A percentile compares a stretch with the other conserved stretches of the same genome.
Conservation (phyloP, 192 early-diverging fungal species). For the Podila horticola region DNA sequence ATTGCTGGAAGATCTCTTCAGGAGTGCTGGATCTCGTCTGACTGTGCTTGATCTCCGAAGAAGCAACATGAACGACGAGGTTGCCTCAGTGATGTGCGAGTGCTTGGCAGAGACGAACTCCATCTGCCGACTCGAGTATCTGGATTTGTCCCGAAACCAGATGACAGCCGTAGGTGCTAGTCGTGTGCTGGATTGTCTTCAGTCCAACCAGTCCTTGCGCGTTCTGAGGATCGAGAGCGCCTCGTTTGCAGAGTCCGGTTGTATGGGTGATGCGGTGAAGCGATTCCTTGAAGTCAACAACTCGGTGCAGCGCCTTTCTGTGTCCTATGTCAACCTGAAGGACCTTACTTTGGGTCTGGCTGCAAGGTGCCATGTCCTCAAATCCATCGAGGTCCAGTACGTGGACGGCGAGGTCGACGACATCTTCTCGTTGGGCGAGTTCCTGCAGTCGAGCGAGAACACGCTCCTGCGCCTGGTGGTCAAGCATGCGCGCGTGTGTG, state of each 20-base stretch:
- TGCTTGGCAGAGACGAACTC: slow-evolving; percentile 1
- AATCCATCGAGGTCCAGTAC: slow-evolving; percentile 28
- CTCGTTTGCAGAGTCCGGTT: slow-evolving; percentile 24
- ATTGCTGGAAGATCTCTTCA: slow-evolving; percentile 6
- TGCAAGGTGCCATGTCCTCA: slow-evolving; percentile 5
- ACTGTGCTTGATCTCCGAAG: slow-evolving; percentile 14
- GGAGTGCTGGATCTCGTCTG: slow-evolving; percentile 9
- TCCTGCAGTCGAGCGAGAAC: slow-evolving; percentile 19
- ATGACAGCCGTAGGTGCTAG: slow-evolving; percentile 22
- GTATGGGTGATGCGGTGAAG: slow-evolving; percentile 24
- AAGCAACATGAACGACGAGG: slow-evolving; percentile 18
- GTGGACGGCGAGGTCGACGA: slow-evolving; percentile 32
- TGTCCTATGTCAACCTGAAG: slow-evolving; percentile 36
- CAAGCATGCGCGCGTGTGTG: slow-evolving; percentile 34
- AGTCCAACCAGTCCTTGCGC: background rate
- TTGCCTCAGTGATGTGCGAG: slow-evolving; percentile 9
- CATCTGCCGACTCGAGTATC: slow-evolving; percentile 8
- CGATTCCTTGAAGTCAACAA: slow-evolving; percentile 25
- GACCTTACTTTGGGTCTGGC: slow-evolving; percentile 25
- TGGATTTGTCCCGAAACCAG: slow-evolving; percentile 33
- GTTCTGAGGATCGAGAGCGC: slow-evolving; percentile 24
- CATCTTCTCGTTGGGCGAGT: slow-evolving; percentile 31
- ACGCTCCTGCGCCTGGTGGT: slow-evolving; percentile 33
- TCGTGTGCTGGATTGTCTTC: slow-evolving; percentile 12
- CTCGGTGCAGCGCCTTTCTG: slow-evolving; percentile 13